Evolutionary conservation across 73 alveolate species (phyloP), one percentile per base, ranked within the genome.

Genomic region (Uronychia binucleata): DNA sequence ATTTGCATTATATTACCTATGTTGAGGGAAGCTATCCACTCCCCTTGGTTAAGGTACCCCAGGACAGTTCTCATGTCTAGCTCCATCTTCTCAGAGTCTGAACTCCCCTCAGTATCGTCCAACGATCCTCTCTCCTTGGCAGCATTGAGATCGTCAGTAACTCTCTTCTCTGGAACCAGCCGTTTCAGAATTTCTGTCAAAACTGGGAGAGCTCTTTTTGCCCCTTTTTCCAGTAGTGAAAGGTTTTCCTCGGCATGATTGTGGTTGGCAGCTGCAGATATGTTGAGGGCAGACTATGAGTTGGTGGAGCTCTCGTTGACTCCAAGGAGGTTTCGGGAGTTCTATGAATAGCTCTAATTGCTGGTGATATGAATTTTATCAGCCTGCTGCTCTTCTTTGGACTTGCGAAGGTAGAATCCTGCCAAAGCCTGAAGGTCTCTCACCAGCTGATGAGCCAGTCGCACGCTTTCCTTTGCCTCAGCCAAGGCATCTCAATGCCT

Each of bases 1-100:
- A 95, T 90, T 82, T 95, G 89, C 97, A 95, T 95, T 19, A 95
- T 95, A 84, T 95, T 95, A 1, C 97, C 97, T 31, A 95, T 93
- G 83, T 90, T 95, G 75, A 95, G 90, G 75, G 80, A 79, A 34
- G 81, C 85, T 28, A 95, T 91, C 98, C 98, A 95, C 77, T 95
- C 98, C 79, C 89, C 67, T 34, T 89, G 58, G 78, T 89, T 89
- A 26, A 89, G 82, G 59, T 76, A 89, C 8, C 95, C 95, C 0
- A 89, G 86, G 1, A 89, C 88, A 33, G 84, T 80, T 29, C 90
- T 57, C 95, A 89, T 89, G 57, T 89, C 95, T 0, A 67, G 30
- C 34, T 28, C 34, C 76, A 8, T 32, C 33, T 78, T 78, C n/a
- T 29, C 35, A 0, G 35, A 34, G 30, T 78, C 75, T 34, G n/a